These are phyloP conservation scores for Vitis hybrid DNA, from an alignment of 177 flowering plant genomes.

Conservation along the genomic window DNA sequence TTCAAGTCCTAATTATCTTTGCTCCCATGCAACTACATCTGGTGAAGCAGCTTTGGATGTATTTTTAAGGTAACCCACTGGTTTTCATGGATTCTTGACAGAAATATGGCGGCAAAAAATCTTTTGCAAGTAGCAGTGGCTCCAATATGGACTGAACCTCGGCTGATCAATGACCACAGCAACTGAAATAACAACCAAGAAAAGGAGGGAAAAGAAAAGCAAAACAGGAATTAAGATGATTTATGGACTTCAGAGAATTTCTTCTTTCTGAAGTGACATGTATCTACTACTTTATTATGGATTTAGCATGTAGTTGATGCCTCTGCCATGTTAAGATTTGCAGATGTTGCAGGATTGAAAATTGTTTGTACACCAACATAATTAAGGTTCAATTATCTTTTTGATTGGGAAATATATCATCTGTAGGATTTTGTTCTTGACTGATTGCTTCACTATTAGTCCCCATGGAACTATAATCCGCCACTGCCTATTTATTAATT, in stretches of 20 bases:
- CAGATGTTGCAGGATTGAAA: no score
- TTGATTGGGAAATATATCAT: no score
- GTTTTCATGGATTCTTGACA: constrained; percentile 12
- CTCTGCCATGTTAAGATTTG: no score
- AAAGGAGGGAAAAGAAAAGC: neutral
- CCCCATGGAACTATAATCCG: no score
- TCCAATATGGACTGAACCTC: constrained; percentile 31
- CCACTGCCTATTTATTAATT: no score
- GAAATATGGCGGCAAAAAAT: constrained; percentile 41
- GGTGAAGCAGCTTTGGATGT: neutral
- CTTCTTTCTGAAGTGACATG: no score
- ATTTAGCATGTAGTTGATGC: no score
- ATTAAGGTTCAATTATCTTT: no score
- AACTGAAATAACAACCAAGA: neutral
- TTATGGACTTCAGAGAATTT: neutral
- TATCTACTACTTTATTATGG: no score
- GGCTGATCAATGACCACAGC: neutral
- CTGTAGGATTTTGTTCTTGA: no score
- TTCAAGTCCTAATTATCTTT: neutral
- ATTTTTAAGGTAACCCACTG: constrained; percentile 2
- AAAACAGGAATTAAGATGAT: constrained; percentile 11
- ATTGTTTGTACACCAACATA: no score
- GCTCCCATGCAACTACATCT: neutral
- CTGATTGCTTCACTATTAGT: no score
- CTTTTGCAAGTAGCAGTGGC: constrained; percentile 29